These are phyloP conservation scores for Elsinoe batatas DNA, from an alignment of 2,329 filamentous ascomycete genomes.

Conservation along the genomic window DNA sequence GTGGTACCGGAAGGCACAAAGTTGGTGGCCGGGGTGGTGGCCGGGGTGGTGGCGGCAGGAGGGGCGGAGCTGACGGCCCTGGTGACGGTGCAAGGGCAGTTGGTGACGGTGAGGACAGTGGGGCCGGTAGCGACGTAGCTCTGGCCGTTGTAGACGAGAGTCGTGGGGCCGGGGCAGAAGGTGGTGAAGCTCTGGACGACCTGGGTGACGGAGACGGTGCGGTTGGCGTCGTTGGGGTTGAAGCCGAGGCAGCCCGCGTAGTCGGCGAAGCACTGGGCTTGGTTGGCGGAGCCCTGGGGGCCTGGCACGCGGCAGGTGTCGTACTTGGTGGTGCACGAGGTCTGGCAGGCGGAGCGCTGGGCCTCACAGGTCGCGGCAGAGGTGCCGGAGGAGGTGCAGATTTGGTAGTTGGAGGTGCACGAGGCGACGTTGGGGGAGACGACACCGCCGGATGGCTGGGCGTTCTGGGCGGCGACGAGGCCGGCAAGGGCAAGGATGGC, in stretches of 20 bases:
- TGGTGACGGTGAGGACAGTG: conserved; percentile 21
- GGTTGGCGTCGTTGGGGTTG: conserved; percentile 13
- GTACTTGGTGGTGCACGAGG: conserved; percentile 5
- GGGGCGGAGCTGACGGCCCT: conserved; percentile 12
- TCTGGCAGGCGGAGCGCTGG: conserved; percentile 2
- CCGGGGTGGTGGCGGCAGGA: conserved; percentile 4
- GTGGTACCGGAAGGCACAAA: not conserved
- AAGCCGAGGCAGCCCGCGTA: conserved; percentile 16
- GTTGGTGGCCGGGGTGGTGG: not conserved
- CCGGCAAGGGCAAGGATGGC: conserved; percentile 14
- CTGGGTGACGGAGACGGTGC: conserved; percentile 14
- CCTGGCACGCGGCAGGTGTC: not conserved
- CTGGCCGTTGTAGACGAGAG: conserved; percentile 18
- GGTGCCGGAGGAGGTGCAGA: conserved; percentile 7
- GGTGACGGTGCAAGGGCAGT: conserved; percentile 18
- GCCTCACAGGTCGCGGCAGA: not conserved
- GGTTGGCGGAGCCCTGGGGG: conserved; percentile 7
- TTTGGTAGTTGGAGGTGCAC: conserved; percentile 7
- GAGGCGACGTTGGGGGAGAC: not conserved
- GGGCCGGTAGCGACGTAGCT: conserved; percentile 21
- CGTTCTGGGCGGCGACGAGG: conserved; percentile 15
- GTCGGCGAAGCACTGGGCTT: conserved; percentile 12
- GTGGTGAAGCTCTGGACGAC: conserved; percentile 20
- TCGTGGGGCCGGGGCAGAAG: conserved; percentile 21
- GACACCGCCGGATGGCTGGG: not conserved